A percentile compares a stretch with the other conserved stretches of the same genome.
These are phyloP conservation scores for Gremmenia infestans DNA, from an alignment of 2,329 filamentous ascomycete genomes.

Conservation along the genomic window DNA sequence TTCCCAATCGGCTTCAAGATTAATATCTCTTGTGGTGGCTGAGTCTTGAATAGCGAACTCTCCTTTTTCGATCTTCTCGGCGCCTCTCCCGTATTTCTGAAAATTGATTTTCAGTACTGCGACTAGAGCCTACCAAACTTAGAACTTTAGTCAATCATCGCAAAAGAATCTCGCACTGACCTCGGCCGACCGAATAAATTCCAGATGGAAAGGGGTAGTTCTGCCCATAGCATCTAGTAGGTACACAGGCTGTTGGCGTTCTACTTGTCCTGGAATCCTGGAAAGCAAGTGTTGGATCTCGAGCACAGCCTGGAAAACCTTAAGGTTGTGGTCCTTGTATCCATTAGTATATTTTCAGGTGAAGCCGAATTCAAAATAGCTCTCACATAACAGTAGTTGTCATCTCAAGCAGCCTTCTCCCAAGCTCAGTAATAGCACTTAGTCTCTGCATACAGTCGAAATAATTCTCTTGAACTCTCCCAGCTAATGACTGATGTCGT, in stretches of 20 bases:
- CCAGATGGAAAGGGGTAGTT: constrained; percentile 28
- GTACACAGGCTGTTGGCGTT: constrained; percentile 31
- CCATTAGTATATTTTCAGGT: not conserved
- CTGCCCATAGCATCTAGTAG: constrained; percentile 29
- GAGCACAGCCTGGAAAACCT: constrained; percentile 22
- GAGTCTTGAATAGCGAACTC: constrained; percentile 29
- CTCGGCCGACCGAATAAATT: constrained; percentile 28
- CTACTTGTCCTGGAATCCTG: constrained; percentile 25
- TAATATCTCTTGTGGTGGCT: constrained; percentile 17
- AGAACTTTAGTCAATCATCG: not conserved
- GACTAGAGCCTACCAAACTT: constrained; percentile 15
- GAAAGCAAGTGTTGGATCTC: constrained; percentile 20
- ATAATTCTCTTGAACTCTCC: constrained; percentile 18
- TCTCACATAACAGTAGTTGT: not conserved
- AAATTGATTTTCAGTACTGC: constrained; percentile 28
- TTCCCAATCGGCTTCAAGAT: constrained; percentile 22
- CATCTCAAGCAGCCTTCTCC: not conserved
- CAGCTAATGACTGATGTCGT: constrained; percentile 1
- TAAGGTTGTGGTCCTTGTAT: constrained; percentile 18
- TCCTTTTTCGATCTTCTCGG: constrained; percentile 23
- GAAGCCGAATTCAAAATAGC: not conserved
- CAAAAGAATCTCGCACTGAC: not conserved
- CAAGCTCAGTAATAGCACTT: constrained; percentile 5
- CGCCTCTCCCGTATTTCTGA: constrained; percentile 11
- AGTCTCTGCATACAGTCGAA: constrained; percentile 17